These are phyloP conservation scores for Amaranthus palmeri DNA, from an alignment of 148 eudicot genomes.

Conservation along the genomic window DNA sequence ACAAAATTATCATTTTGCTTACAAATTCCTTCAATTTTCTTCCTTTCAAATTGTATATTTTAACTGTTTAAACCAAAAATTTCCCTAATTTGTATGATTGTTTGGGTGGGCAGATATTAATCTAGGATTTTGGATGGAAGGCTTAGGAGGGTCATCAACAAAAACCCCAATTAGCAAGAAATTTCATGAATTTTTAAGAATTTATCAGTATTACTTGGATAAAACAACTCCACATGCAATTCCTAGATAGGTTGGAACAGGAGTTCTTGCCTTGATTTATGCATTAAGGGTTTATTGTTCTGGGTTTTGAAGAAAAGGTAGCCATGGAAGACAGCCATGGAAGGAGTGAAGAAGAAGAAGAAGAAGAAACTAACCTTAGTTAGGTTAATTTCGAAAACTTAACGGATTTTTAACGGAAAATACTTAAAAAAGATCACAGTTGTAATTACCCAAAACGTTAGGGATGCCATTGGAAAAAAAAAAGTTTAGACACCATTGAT, in stretches of 20 bases:
- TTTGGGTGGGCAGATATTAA: slow-evolving; percentile 23
- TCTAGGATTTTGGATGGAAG: slow-evolving; percentile 47
- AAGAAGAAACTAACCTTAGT: too few relatives aligned
- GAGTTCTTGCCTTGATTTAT: slow-evolving; percentile 40
- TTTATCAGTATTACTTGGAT: slow-evolving; percentile 64
- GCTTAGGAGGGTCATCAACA: slow-evolving; percentile 38
- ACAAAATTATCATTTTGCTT: too few relatives aligned
- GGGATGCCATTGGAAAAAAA: too few relatives aligned
- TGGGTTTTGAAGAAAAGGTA: too few relatives aligned
- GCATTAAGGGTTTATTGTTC: slow-evolving; percentile 54
- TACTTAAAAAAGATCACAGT: too few relatives aligned
- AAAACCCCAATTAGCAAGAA: slow-evolving; percentile 32
- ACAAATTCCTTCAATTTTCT: too few relatives aligned
- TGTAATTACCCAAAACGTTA: too few relatives aligned
- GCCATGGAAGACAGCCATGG: too few relatives aligned
- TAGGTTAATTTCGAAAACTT: too few relatives aligned
- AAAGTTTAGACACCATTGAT: too few relatives aligned
- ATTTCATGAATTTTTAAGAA: slow-evolving; percentile 40
- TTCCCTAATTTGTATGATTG: slow-evolving; percentile 1
- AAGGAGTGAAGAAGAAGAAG: too few relatives aligned
- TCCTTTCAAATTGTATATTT: slow-evolving; percentile 1
- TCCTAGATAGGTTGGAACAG: slow-evolving; percentile 69
- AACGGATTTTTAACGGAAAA: too few relatives aligned
- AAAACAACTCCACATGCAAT: slow-evolving; percentile 69
- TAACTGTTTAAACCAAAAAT: background rate